Percentiles rank a stretch among this genome's conserved stretches.
phyloP scores from a whole-genome alignment of 108 stramenopile genomes.

The Epithemia pelagica region DNA sequence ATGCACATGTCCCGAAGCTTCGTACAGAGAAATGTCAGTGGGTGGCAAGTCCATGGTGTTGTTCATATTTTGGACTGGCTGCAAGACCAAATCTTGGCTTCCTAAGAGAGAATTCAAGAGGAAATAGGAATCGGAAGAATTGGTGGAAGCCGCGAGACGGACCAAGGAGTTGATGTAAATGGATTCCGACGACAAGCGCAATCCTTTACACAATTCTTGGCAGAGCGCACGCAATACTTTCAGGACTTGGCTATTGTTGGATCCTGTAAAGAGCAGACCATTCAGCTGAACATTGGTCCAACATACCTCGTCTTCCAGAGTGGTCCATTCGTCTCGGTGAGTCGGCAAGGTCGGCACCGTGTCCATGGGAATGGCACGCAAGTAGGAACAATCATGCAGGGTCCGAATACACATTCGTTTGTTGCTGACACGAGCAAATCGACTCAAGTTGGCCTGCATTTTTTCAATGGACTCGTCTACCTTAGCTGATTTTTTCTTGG shows the following conservation, averaged over 20 bases:
- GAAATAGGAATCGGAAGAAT: conserved; percentile 27
- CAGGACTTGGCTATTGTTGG: not conserved
- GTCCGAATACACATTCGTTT: conserved; percentile 39
- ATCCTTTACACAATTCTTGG: conserved; percentile 20
- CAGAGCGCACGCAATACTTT: conserved; percentile 24
- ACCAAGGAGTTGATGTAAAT: conserved; percentile 25
- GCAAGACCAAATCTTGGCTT: conserved; percentile 22
- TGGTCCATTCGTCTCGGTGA: conserved; percentile 19
- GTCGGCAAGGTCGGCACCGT: conserved; percentile 5
- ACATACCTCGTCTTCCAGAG: conserved; percentile 57
- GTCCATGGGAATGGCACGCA: conserved; percentile 30
- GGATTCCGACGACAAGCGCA: conserved; percentile 9
- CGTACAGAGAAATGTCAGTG: conserved; percentile 53
- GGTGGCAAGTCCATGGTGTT: conserved; percentile 11
- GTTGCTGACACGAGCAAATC: conserved; percentile 40
- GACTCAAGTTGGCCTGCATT: conserved; percentile 22
- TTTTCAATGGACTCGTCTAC: conserved; percentile 22
- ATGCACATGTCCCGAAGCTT: conserved; percentile 50
- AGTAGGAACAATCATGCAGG: conserved; percentile 25
- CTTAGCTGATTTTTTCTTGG: conserved; percentile 2
- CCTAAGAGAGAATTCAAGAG: conserved; percentile 39
- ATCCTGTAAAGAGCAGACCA: conserved; percentile 31
- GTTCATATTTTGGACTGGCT: not conserved
- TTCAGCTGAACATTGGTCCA: conserved; percentile 42
- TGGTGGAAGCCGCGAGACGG: conserved; percentile 20